Conservation (phyloP, 345 rosid genomes). For the Moricandia arvensis region DNA sequence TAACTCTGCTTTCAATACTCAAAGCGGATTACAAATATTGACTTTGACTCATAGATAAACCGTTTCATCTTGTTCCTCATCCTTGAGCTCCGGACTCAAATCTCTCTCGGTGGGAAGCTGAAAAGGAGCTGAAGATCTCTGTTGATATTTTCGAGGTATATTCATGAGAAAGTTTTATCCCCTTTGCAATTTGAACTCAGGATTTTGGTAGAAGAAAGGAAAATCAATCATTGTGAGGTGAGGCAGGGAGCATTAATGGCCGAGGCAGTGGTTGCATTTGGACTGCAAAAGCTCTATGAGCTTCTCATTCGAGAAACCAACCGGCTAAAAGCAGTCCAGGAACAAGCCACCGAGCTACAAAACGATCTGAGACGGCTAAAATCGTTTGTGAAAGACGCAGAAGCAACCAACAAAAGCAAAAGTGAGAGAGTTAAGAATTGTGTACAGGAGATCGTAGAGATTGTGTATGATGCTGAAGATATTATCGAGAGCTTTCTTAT, state of each 20-base stretch:
- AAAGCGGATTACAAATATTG: background rate
- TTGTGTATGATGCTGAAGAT: background rate
- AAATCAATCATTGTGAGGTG: background rate
- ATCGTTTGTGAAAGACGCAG: background rate
- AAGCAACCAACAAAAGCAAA: background rate
- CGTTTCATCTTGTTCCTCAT: background rate
- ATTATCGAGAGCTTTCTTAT: constrained; percentile 13
- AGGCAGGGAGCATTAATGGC: background rate
- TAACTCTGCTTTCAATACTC: background rate
- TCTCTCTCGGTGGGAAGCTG: background rate
- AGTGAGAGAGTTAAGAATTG: background rate
- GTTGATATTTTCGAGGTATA: background rate
- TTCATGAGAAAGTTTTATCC: background rate
- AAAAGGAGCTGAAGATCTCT: background rate
- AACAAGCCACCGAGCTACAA: background rate
- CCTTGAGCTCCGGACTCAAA: background rate
- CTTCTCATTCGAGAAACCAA: constrained; percentile 1
- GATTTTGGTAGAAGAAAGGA: background rate
- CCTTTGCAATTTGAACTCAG: background rate
- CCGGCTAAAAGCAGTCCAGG: background rate
- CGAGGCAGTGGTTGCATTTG: constrained; percentile 6
- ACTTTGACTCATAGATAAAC: background rate
- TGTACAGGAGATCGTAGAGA: background rate
- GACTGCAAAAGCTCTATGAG: background rate
- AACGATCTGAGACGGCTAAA: background rate